phyloP scores from a whole-genome alignment of 1,284 basidiomycete species.

The Irpex lacteus region DNA sequence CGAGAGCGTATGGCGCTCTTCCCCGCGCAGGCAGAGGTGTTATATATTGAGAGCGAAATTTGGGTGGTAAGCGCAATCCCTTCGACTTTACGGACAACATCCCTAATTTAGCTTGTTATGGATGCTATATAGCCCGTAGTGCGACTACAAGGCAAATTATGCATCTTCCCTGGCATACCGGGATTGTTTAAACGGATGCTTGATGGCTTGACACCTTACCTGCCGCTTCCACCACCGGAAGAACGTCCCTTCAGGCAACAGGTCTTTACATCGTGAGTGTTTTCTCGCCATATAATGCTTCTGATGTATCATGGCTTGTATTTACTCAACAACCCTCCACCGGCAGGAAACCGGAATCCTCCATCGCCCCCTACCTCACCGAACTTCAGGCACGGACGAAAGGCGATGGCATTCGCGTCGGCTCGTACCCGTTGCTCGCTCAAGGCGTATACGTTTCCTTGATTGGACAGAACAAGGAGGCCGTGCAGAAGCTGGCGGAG shows the following conservation, averaged over 20 bases:
- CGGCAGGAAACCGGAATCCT: slow-evolving; percentile 82
- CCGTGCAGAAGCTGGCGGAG: slow-evolving; percentile 53
- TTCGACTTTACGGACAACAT: background rate
- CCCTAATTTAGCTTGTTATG: background rate
- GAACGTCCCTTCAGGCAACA: slow-evolving; percentile 75
- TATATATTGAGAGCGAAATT: slow-evolving; percentile 71
- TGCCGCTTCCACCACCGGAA: slow-evolving; percentile 70
- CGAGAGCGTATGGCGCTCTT: slow-evolving; percentile 84
- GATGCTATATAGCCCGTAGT: slow-evolving; percentile 65
- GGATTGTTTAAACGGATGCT: slow-evolving; percentile 81
- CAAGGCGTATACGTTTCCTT: slow-evolving; percentile 74
- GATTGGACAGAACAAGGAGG: slow-evolving; percentile 68
- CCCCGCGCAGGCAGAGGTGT: slow-evolving; percentile 70
- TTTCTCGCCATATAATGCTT: too few species aligned
- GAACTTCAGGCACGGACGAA: slow-evolving; percentile 76
- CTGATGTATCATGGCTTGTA: too few species aligned
- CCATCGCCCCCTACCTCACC: slow-evolving; percentile 87
- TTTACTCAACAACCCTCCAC: too few species aligned
- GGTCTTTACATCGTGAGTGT: slow-evolving; percentile 78
- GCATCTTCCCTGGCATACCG: slow-evolving; percentile 91
- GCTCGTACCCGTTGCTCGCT: slow-evolving; percentile 73
- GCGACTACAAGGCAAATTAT: slow-evolving; percentile 79
- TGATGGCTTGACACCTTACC: slow-evolving; percentile 67
- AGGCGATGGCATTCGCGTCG: slow-evolving; percentile 77
- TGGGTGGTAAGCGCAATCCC: slow-evolving; percentile 73